These are phyloP conservation scores for Corymbia maculata DNA, from an alignment of 345 rosid species.

Conservation along the genomic window DNA sequence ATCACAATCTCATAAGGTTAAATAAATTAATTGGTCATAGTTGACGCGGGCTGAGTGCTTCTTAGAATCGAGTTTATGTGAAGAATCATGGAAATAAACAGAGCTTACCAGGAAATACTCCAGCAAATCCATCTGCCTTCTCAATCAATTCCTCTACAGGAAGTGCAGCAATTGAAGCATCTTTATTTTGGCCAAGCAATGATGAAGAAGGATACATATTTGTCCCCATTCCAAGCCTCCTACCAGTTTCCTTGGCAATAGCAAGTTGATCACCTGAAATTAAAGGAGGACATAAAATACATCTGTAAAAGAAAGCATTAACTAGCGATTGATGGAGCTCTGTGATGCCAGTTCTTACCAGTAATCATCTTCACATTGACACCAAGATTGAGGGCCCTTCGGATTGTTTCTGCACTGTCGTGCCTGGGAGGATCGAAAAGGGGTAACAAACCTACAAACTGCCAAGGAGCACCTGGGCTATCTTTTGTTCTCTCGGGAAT, in stretches of 20 bases:
- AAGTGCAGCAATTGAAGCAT: slow-evolving; percentile 63
- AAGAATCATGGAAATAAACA: background rate
- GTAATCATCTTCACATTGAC: slow-evolving; percentile 94
- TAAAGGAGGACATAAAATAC: background rate
- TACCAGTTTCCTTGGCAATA: slow-evolving; percentile 85
- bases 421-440: slow-evolving; percentile 97
- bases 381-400: slow-evolving; percentile 86
- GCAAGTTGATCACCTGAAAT: slow-evolving; percentile 82
- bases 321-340: background rate
- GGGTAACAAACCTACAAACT: slow-evolving; percentile 70
- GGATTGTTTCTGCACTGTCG: slow-evolving; percentile 93
- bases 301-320: background rate
- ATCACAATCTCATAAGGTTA: background rate
- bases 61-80: background rate
- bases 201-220: slow-evolving; percentile 95
- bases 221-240: slow-evolving; percentile 98
- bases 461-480: slow-evolving; percentile 78
- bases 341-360: slow-evolving; percentile 24
- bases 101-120: slow-evolving; percentile 75
- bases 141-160: slow-evolving; percentile 90
- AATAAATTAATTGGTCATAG: background rate
- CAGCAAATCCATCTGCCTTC: slow-evolving; percentile 95
- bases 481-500: slow-evolving; percentile 78
- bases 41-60: background rate
- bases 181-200: slow-evolving; percentile 76